Base-by-base conservation (phyloP, 352 stramenopile species). In the Pythium rhizo-oryzae region DNA sequence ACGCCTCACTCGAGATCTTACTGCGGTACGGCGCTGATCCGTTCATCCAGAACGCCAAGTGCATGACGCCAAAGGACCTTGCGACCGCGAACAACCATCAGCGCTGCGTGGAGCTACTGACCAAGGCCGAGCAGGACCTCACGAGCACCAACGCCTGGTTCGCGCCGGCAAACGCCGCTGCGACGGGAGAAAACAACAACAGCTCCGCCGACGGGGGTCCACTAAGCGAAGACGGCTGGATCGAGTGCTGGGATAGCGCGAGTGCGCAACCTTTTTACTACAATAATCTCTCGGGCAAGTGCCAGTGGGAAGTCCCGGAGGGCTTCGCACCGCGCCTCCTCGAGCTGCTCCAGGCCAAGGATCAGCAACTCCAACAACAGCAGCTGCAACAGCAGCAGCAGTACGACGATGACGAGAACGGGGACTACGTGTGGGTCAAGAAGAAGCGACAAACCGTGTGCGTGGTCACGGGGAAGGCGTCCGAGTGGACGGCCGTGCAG, bases 351-450 rank as follows among this genome's bases (percentile, higher is more conserved):
- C 71, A 82, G 21, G 43, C 61, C 23, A 61, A 54, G 28, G 41
- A 53, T 12, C 59, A 67, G 49, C 55, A 74, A 37, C 30, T 8
- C 19, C 69, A 72, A 24, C 58, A 76, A 11, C 70, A 72, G 24
- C 68, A 72, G 24, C 68, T 15, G 35, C 35, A 41, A 41, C 35
- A 73, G n/a, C 44, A 51, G 44, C 70, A 79, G 76, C 49, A 74
- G 59, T 39, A 79, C 69, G 75, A 76, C 7, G 74, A 84, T 15
- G 72, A 81, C n/a, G 72, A 69, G 30, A 69, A 74, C 19, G 79
- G 75, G 24, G 82, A 90, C 39, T 90, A 90, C 52, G 80, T 90
- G 6, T 90, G 82, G 82, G 82, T 90, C 16, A 90, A 90, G 63
- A 90, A 90, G 75, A 90, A 90, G 66, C 80, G 80, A 54, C 81